Evolutionary conservation across 176 grass and related monocot genomes (phyloP).

Genomic region (Elaeis guineensis): DNA sequence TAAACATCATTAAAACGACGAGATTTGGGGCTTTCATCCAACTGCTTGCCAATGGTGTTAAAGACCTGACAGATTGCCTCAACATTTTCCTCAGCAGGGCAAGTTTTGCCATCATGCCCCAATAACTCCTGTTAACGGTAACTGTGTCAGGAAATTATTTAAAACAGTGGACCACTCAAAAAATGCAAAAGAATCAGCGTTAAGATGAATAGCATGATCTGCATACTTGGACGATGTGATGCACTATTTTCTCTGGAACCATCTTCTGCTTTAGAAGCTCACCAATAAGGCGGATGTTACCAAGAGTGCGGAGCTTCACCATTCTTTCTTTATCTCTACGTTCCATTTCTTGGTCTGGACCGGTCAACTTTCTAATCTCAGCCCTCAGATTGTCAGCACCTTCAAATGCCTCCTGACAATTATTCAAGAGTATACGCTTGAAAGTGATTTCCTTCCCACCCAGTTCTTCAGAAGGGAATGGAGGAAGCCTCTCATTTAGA

Average conservation of each 20-base stretch:
- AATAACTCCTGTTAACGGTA: too few relatives aligned
- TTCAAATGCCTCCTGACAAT: constrained; percentile 13
- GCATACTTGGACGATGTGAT: constrained; percentile 4
- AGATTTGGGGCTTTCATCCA: constrained; percentile 16
- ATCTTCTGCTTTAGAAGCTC: constrained; percentile 12
- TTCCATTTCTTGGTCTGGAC: neutral
- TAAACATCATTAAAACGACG: constrained; percentile 10
- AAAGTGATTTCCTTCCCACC: constrained; percentile 2
- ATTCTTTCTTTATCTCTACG: constrained; percentile 2
- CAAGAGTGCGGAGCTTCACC: constrained; percentile 9
- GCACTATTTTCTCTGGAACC: constrained; percentile 12
- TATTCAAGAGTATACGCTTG: constrained; percentile 6
- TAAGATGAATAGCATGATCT: too few relatives aligned
- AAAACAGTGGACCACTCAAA: too few relatives aligned
- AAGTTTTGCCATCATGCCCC: neutral
- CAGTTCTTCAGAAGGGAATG: neutral
- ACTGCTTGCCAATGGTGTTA: constrained; percentile 6
- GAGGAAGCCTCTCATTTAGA: constrained; percentile 1
- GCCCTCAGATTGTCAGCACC: constrained; percentile 5
- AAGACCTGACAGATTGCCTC: constrained; percentile 14
- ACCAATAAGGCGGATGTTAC: constrained; percentile 9
- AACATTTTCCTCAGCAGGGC: constrained; percentile 17
- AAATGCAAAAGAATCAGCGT: too few relatives aligned
- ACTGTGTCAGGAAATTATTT: too few relatives aligned
- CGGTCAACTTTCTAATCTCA: neutral